These are phyloP conservation scores for Pichia thaimueangensis DNA, from an alignment of 805 yeast genomes.

Conservation along the genomic window DNA sequence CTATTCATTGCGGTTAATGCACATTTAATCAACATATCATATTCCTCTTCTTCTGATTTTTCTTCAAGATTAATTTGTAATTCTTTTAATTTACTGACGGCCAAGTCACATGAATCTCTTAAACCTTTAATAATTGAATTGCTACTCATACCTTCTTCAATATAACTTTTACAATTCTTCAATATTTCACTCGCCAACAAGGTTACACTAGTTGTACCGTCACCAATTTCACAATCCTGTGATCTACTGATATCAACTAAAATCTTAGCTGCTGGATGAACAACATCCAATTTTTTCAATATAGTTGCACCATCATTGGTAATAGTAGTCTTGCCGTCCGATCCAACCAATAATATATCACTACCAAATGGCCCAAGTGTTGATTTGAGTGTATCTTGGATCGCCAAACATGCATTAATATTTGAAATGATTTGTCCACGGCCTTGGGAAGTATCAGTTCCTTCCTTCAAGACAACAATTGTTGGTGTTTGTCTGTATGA, in stretches of 20 bases:
- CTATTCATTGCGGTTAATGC: conserved; percentile 98
- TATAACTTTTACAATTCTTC: conserved; percentile 82
- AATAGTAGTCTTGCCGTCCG: conserved; percentile 82
- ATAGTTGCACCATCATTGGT: conserved; percentile 99
- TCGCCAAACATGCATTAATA: conserved; percentile 94
- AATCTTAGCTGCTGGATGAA: conserved; percentile 97
- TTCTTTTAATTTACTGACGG: conserved; percentile 66
- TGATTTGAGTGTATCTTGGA: conserved; percentile 90
- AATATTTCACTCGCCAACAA: conserved; percentile 90
- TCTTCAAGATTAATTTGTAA: conserved; percentile 59
- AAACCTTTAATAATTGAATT: conserved; percentile 84
- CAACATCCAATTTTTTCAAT: conserved; percentile 83
- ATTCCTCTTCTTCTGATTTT: conserved; percentile 48
- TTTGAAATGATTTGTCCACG: conserved; percentile 91
- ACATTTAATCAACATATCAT: conserved; percentile 79
- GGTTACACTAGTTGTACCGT: conserved; percentile 95
- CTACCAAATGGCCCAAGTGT: conserved; percentile 97
- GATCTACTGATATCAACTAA: conserved; percentile 91
- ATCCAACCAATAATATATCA: conserved; percentile 78
- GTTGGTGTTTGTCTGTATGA: conserved; percentile 94
- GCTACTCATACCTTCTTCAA: conserved; percentile 94
- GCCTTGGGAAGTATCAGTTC: conserved; percentile 96
- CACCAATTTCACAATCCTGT: conserved; percentile 98
- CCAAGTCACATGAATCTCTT: conserved; percentile 72
- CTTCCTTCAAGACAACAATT: conserved; percentile 96